phyloP scores from a whole-genome alignment of 1,284 basidiomycete species.

The Gastroboletus turbinatus region DNA sequence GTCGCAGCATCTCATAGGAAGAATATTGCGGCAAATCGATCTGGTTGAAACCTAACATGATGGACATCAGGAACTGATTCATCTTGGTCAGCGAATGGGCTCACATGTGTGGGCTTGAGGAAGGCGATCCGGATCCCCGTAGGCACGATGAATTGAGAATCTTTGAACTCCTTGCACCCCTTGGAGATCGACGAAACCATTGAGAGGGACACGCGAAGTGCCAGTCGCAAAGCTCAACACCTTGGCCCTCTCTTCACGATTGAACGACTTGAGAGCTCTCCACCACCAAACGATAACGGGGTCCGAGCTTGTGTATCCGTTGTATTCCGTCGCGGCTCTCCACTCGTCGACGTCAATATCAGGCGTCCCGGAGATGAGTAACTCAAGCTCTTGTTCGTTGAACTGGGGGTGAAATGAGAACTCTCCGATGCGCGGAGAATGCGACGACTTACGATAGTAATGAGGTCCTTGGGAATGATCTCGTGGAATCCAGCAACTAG shows the following conservation, averaged over 20 bases:
- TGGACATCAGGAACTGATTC: conserved; percentile 9
- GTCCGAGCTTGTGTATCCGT: conserved; percentile 83
- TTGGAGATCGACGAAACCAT: conserved; percentile 90
- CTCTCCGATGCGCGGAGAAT: background rate
- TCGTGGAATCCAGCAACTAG: conserved; percentile 94
- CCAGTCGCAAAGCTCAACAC: conserved; percentile 96
- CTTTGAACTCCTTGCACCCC: conserved; percentile 94
- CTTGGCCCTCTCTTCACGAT: conserved; percentile 94
- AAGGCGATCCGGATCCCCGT: conserved; percentile 81
- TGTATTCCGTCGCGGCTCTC: conserved; percentile 92
- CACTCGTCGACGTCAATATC: conserved; percentile 99
- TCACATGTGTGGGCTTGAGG: conserved; percentile 91
- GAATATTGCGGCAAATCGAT: conserved; percentile 90
- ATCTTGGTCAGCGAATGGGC: conserved; percentile 23
- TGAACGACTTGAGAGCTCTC: conserved; percentile 97
- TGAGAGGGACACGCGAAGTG: conserved; percentile 92
- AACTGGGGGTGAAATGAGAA: conserved; percentile 57
- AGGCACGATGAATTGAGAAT: conserved; percentile 95
- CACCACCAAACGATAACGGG: conserved; percentile 99
- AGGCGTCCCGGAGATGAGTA: conserved; percentile 97
- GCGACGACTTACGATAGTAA: conserved; percentile 62
- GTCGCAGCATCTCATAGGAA: conserved; percentile 91
- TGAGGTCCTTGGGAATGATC: conserved; percentile 85
- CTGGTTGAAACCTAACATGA: conserved; percentile 68
- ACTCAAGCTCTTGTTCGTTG: conserved; percentile 96